Evolutionary conservation across 192 early-diverging fungal species (phyloP).

Genomic region (Haplosporangium gracile): DNA sequence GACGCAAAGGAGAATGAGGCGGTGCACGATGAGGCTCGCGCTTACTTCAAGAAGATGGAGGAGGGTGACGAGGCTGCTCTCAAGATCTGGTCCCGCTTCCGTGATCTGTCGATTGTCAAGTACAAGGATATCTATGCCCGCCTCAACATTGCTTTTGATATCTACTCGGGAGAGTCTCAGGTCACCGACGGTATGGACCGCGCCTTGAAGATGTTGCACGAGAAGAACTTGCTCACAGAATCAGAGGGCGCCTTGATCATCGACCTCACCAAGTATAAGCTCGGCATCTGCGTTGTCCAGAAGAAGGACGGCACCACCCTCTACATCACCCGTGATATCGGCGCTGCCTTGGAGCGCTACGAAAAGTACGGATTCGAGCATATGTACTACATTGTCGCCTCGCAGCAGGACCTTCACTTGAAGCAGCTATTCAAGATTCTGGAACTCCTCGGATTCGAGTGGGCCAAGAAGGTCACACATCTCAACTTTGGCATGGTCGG

Average conservation of each 20-base stretch:
- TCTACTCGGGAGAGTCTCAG: slow-evolving; percentile 97
- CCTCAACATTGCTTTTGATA: slow-evolving; percentile 92
- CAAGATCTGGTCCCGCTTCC: slow-evolving; percentile 89
- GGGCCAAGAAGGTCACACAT: slow-evolving; percentile 87
- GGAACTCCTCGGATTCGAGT: slow-evolving; percentile 84
- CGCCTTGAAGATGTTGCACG: slow-evolving; percentile 79
- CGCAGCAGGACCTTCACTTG: slow-evolving; percentile 92
- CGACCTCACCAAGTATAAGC: slow-evolving; percentile 87
- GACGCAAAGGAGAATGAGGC: slow-evolving; percentile 74
- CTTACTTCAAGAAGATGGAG: slow-evolving; percentile 96
- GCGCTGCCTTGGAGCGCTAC: slow-evolving; percentile 92
- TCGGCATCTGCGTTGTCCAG: slow-evolving; percentile 85
- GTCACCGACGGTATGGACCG: slow-evolving; percentile 79
- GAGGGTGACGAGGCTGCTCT: slow-evolving; percentile 88
- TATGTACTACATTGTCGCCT: slow-evolving; percentile 93
- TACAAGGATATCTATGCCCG: slow-evolving; percentile 94
- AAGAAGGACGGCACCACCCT: slow-evolving; percentile 94
- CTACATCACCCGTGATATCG: slow-evolving; percentile 97
- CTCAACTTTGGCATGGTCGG: slow-evolving; percentile 96
- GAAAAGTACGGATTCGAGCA: slow-evolving; percentile 91
- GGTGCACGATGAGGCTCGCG: slow-evolving; percentile 88
- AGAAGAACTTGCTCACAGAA: slow-evolving; percentile 77
- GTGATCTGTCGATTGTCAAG: slow-evolving; percentile 90
- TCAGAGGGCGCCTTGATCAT: slow-evolving; percentile 90
- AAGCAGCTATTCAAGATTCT: slow-evolving; percentile 96